Conservation (phyloP, 805 yeast genomes). For the Ogataea saltuana region DNA sequence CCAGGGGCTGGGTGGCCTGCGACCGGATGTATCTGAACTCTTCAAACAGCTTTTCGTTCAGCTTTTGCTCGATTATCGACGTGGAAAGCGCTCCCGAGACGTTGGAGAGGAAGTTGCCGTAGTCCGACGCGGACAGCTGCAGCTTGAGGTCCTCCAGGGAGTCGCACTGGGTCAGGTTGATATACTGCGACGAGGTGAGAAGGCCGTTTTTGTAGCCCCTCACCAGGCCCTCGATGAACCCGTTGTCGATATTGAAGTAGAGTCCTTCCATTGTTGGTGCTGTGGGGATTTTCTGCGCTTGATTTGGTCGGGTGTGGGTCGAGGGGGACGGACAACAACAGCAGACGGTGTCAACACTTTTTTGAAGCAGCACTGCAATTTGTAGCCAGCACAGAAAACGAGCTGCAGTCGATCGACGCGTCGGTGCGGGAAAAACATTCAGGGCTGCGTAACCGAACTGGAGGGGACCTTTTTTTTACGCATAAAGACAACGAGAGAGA, state of each 20-base stretch:
- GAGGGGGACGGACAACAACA: neutral
- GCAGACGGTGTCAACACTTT: neutral
- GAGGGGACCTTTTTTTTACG: too few species aligned
- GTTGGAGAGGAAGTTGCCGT: conserved; percentile 85
- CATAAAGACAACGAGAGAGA: neutral
- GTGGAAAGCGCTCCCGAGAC: conserved; percentile 84
- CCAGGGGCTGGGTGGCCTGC: conserved; percentile 78
- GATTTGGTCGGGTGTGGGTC: neutral
- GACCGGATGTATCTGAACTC: conserved; percentile 85
- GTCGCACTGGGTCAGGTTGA: conserved; percentile 95
- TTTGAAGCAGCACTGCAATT: neutral
- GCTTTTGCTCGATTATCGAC: conserved; percentile 77
- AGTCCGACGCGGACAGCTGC: conserved; percentile 94
- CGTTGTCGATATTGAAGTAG: conserved; percentile 84
- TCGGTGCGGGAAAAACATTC: too few species aligned
- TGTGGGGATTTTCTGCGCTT: neutral
- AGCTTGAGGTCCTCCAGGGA: conserved; percentile 89
- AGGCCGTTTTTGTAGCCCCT: conserved; percentile 92
- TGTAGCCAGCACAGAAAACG: neutral
- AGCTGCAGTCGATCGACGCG: neutral
- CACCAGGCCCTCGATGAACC: conserved; percentile 91
- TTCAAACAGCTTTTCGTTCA: conserved; percentile 69
- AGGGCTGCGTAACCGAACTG: too few species aligned
- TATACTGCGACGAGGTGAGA: conserved; percentile 74
- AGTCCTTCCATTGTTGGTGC: conserved; percentile 77